Base-by-base conservation (phyloP, 176 grass and related monocot species). In the Pharus latifolius region DNA sequence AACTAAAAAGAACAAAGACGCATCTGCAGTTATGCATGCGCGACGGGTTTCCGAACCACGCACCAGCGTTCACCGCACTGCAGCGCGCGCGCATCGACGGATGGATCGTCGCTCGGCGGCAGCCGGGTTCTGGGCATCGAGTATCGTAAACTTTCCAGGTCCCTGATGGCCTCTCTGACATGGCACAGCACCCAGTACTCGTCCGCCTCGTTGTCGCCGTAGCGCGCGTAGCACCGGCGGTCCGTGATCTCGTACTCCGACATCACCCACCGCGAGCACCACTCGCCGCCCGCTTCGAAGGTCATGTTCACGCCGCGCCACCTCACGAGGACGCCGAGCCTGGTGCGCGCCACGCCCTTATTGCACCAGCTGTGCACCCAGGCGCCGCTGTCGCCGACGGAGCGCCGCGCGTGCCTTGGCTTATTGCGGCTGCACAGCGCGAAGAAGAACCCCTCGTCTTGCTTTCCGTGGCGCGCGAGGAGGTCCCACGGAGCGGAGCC, bases 181-280 rank as follows among this genome's bases (percentile, higher is more conserved):
- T 78, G 82, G 82, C 75, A 85, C 46, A 85, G 75, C 46, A 85
- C 75, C 82, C 75, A 84, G 69, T 79, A 84, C 0, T 6, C 45
- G 45, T 79, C 75, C 61, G 78, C 75, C 44, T 60, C 35, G 20
- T 53, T 75, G 11, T 84, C 82, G 44, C 74, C 75, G 5, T 70
- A 60, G 44, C 75, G 61, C 27, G 75, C 69, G 69, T 84, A 84
- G 82, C 75, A 84, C 5, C 16, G 0, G 0, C 68, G 75, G 46
- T 84, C 82, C 31, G 82, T 79, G 75, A 79, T 73, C 75, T 73
- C 52, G 75, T 78, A 84, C 82, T 84, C 82, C 2, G 56, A 42
- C 82, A 79, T 66, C 2, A 79, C 22, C 82, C 82, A 84, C 69
- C 68, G 44, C 7, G 75, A 65, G 75, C 60, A 67, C 52, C 68